phyloP scores from a whole-genome alignment of 495 filamentous ascomycete genomes.

The Aspergillus funiculosus region DNA sequence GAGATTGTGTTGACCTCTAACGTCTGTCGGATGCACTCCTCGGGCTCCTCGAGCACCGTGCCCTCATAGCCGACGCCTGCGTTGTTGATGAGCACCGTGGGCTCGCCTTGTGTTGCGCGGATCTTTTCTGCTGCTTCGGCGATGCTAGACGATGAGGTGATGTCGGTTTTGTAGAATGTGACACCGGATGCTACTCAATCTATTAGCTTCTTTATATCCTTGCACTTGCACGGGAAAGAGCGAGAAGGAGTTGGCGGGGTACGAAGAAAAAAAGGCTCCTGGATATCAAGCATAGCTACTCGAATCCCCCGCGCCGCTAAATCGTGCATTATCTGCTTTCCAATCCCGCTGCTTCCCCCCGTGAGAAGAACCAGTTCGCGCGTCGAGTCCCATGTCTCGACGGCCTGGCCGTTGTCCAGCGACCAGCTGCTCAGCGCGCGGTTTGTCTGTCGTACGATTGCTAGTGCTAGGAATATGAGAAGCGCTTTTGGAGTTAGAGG shows the following conservation, averaged over 20 bases:
- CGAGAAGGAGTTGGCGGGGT: background rate
- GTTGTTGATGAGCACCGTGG: constrained; percentile 57
- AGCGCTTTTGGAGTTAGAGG: constrained; percentile 30
- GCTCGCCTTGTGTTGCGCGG: constrained; percentile 41
- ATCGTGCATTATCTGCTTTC: constrained; percentile 42
- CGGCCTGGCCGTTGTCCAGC: constrained; percentile 45
- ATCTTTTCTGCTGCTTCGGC: constrained; percentile 40
- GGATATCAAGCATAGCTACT: constrained; percentile 49
- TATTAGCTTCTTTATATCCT: background rate
- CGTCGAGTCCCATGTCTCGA: constrained; percentile 35
- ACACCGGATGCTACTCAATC: constrained; percentile 28
- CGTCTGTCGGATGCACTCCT: constrained; percentile 41
- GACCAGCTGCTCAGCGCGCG: constrained; percentile 35
- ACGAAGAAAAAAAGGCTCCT: constrained; percentile 34
- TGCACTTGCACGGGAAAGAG: background rate
- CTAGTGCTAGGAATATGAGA: constrained; percentile 28
- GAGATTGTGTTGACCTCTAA: constrained; percentile 57
- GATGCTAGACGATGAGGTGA: constrained; percentile 46
- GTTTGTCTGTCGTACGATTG: constrained; percentile 39
- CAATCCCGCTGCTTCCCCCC: constrained; percentile 54
- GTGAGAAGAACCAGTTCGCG: constrained; percentile 54
- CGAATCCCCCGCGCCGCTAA: constrained; percentile 44
- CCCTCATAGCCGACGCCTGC: constrained; percentile 48
- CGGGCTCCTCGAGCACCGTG: constrained; percentile 43
- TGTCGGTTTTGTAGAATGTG: constrained; percentile 47